Evolutionary conservation across 2,329 filamentous ascomycete species (phyloP).

Genomic region (Xylaria sp.): DNA sequence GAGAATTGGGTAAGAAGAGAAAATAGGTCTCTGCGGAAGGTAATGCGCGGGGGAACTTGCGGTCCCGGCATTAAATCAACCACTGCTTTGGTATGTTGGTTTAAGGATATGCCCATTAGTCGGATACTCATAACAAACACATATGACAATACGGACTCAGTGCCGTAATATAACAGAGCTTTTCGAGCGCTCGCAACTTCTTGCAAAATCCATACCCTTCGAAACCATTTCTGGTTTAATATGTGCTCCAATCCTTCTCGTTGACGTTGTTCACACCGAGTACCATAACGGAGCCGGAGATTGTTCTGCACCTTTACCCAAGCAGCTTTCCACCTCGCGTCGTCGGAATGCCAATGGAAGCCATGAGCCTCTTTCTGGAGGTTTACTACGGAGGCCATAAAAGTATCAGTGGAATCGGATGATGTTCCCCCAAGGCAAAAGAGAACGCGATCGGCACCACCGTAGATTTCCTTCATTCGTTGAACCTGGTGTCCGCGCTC

Average conservation of each 20-base stretch:
- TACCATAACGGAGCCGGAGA: background rate
- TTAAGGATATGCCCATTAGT: background rate
- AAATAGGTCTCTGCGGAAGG: background rate
- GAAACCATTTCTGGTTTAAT: background rate
- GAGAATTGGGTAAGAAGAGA: background rate
- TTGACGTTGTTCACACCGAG: background rate
- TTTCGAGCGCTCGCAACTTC: slow-evolving; percentile 10
- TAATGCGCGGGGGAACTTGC: background rate
- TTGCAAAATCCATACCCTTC: slow-evolving; percentile 12
- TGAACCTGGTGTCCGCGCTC: slow-evolving; percentile 15
- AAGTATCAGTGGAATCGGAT: background rate
- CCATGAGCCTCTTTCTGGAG: slow-evolving; percentile 2
- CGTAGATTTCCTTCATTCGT: slow-evolving; percentile 7
- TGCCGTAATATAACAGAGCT: background rate
- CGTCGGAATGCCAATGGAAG: background rate
- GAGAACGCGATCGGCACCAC: slow-evolving; percentile 1
- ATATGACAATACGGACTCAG: background rate
- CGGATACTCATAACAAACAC: background rate
- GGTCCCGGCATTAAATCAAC: background rate
- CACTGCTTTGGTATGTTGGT: background rate
- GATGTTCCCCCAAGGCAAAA: background rate
- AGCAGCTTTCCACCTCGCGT: background rate
- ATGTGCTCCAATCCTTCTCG: background rate
- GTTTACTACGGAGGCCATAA: background rate
- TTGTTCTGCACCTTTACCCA: background rate